phyloP scores from a whole-genome alignment of 306 rosid species.

The apple (Malus domestica) region DNA sequence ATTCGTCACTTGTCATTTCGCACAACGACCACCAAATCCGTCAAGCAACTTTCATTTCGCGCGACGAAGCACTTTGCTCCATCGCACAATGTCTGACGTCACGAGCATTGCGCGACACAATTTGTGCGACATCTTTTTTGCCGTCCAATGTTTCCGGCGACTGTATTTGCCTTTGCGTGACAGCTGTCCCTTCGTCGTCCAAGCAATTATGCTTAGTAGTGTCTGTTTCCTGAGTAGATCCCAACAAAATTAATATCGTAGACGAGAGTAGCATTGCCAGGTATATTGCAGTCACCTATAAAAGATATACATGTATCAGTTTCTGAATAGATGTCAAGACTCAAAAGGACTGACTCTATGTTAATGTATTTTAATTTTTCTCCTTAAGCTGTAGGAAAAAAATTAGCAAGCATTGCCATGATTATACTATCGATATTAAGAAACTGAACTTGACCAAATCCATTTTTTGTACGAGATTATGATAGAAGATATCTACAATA shows the following conservation, averaged over 20 bases:
- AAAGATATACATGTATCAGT: slow-evolving; percentile 16
- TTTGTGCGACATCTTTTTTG: too few relatives aligned
- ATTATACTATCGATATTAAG: neutral
- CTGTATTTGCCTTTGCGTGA: too few relatives aligned
- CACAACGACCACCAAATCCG: too few relatives aligned
- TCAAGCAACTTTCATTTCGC: too few relatives aligned
- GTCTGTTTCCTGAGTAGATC: slow-evolving; percentile 71
- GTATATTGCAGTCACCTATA: slow-evolving; percentile 93
- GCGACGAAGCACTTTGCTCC: too few relatives aligned
- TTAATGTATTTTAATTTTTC: too few relatives aligned
- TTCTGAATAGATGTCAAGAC: slow-evolving; percentile 6
- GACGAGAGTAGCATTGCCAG: slow-evolving; percentile 82
- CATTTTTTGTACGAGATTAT: neutral
- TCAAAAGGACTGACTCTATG: neutral
- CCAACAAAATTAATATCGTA: slow-evolving; percentile 72
- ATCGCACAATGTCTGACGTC: slow-evolving; percentile 1
- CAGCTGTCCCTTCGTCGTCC: too few relatives aligned
- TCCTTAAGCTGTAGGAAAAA: neutral
- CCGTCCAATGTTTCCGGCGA: too few relatives aligned
- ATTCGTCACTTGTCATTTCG: rapidly evolving
- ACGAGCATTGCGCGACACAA: too few relatives aligned
- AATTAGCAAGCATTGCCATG: neutral
- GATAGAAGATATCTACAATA: neutral
- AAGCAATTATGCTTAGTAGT: too few relatives aligned
- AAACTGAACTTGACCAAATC: neutral